Percentiles rank a stretch among this genome's conserved stretches.
These are phyloP conservation scores for Trypanosoma brucei DNA, from an alignment of 208 protist genomes.

Conservation along the genomic window DNA sequence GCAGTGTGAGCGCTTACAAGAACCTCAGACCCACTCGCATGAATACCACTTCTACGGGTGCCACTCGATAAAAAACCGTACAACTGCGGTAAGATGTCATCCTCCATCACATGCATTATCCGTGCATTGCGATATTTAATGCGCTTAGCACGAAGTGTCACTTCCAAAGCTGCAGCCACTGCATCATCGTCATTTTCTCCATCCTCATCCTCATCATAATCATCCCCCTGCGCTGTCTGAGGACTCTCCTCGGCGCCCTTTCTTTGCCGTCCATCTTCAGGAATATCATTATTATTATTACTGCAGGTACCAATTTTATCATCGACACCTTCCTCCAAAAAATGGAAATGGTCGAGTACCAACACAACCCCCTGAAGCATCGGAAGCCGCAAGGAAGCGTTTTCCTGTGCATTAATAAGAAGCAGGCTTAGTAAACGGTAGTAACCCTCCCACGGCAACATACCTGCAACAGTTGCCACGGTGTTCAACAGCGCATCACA, in stretches of 20 bases:
- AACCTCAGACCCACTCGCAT: slow-evolving; percentile 22
- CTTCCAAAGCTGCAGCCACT: slow-evolving; percentile 14
- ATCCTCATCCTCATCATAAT: slow-evolving; percentile 18
- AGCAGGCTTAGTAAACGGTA: slow-evolving; percentile 81
- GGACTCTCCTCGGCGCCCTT: background rate
- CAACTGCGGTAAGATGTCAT: slow-evolving; percentile 83
- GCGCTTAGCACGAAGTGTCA: slow-evolving; percentile 36
- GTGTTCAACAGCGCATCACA: slow-evolving; percentile 76
- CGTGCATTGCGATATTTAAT: slow-evolving; percentile 45
- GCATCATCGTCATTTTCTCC: slow-evolving; percentile 54
- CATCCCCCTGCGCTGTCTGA: background rate
- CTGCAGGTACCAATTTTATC: background rate
- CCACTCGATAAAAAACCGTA: slow-evolving; percentile 66
- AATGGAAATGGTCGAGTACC: slow-evolving; percentile 83
- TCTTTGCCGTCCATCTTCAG: background rate
- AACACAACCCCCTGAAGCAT: slow-evolving; percentile 87
- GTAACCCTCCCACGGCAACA: slow-evolving; percentile 87
- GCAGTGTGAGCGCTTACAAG: slow-evolving; percentile 57
- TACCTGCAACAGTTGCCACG: slow-evolving; percentile 50
- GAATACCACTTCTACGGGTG: slow-evolving; percentile 18
- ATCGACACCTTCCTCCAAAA: slow-evolving; percentile 45
- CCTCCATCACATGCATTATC: slow-evolving; percentile 71
- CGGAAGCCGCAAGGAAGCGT: slow-evolving; percentile 54
- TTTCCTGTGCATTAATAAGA: slow-evolving; percentile 64
- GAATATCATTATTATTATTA: background rate